Conservation (phyloP, 1,284 basidiomycete genomes). For the Tranzscheliella williamsii region DNA sequence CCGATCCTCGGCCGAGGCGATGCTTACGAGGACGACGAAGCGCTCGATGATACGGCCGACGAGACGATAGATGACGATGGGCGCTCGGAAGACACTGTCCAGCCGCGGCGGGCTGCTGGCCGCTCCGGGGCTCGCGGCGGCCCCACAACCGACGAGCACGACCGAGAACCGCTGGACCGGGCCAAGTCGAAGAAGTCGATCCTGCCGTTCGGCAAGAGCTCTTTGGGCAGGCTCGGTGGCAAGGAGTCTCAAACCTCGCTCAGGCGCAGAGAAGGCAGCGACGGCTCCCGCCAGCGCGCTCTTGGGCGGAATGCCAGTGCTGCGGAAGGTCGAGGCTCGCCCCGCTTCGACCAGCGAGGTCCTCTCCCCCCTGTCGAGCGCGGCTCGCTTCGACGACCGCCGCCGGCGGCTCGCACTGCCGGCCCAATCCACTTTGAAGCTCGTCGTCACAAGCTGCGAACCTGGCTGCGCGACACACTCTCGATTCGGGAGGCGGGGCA, state of each 20-base stretch:
- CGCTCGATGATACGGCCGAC: slow-evolving; percentile 23
- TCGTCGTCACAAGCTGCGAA: slow-evolving; percentile 51
- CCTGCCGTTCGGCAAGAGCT: slow-evolving; percentile 20
- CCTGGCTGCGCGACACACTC: slow-evolving; percentile 57
- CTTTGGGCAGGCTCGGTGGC: slow-evolving; percentile 6
- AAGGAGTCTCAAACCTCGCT: too few species aligned
- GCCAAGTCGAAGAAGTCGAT: slow-evolving; percentile 12
- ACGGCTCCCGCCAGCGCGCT: slow-evolving; percentile 1
- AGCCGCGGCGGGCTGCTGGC: slow-evolving; percentile 16
- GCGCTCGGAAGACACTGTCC: slow-evolving; percentile 19
- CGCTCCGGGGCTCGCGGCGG: slow-evolving; percentile 9
- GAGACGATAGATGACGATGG: slow-evolving; percentile 27
- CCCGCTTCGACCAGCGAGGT: background rate
- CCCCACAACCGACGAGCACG: background rate
- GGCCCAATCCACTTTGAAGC: slow-evolving; percentile 42
- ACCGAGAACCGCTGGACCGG: background rate
- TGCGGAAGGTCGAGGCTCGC: background rate
- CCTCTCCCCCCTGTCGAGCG: slow-evolving; percentile 2
- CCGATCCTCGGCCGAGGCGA: slow-evolving; percentile 22
- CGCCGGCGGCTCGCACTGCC: slow-evolving; percentile 1
- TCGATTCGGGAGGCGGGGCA: slow-evolving; percentile 52
- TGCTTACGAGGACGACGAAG: slow-evolving; percentile 11
- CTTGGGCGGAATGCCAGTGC: background rate
- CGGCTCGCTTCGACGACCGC: slow-evolving; percentile 16
- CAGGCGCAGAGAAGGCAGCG: slow-evolving; percentile 14